Evolutionary conservation across 2,329 filamentous ascomycete genomes (phyloP).

Genomic region (Dendrostoma leiphaemia): DNA sequence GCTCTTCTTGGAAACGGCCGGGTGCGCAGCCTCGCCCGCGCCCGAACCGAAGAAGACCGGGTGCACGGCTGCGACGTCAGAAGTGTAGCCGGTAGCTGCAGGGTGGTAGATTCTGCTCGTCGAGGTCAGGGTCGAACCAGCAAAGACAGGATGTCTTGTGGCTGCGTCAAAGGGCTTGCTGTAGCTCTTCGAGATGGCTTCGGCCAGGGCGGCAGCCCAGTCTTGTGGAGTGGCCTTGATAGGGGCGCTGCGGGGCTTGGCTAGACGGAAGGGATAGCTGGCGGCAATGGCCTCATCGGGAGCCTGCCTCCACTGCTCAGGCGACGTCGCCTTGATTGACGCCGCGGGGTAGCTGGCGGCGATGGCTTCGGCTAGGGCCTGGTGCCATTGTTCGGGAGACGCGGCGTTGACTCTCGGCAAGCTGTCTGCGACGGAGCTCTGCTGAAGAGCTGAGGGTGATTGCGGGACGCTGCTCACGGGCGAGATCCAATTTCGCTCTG

Average conservation of each 20-base stretch:
- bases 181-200: slow-evolving; percentile 22
- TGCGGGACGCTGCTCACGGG: background rate
- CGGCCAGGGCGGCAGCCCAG: slow-evolving; percentile 24
- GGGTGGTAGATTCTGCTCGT: slow-evolving; percentile 27
- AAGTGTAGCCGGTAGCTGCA: slow-evolving; percentile 29
- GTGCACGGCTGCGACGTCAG: slow-evolving; percentile 28
- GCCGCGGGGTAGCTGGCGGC: slow-evolving; percentile 28
- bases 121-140: slow-evolving; percentile 24
- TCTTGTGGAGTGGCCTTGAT: slow-evolving; percentile 2
- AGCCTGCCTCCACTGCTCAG: slow-evolving; percentile 4
- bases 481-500: slow-evolving; percentile 28
- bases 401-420: slow-evolving; percentile 22
- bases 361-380: slow-evolving; percentile 37
- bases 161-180: slow-evolving; percentile 26
- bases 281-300: slow-evolving; percentile 10
- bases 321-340: slow-evolving; percentile 18
- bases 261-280: slow-evolving; percentile 8
- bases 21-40: slow-evolving; percentile 23
- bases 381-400: slow-evolving; percentile 27
- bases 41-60: slow-evolving; percentile 32
- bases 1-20: slow-evolving; percentile 22
- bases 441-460: background rate
- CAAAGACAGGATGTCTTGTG: slow-evolving; percentile 32
- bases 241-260: background rate
- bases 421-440: slow-evolving; percentile 30